Base-by-base conservation (phyloP, 805 yeast genomes). In the Sugiyamaella boreocaroliniensis region DNA sequence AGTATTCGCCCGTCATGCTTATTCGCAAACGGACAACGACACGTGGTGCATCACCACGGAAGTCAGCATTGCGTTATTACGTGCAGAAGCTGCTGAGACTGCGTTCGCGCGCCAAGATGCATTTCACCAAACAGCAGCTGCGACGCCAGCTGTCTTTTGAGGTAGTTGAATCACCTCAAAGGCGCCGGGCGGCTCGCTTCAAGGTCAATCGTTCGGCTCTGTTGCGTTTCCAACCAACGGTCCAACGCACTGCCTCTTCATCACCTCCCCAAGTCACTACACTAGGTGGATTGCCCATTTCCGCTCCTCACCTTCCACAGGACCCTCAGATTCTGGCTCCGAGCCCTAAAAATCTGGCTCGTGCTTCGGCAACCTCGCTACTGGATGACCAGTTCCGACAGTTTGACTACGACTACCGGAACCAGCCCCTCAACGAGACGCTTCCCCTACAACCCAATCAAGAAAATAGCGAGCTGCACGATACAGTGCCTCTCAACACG, bases 71-170 rank as follows among this genome's bases (percentile, higher is more conserved):
- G 10, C 46, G 57, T 4, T 34, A 48, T 41, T 55, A 52, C 20
- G 49, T 52, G 40, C 43, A 34, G 15, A 48, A 48, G 19, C 44
- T 57, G 20, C 53, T 55, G 32, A 51, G 58, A 14, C 29, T 43
- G 14, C 29, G 55, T 10, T 42, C 51, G 8, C 40, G 19, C 41
- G 47, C 52, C 12, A 48, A 45, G 45, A 42, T 47, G 46, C 29
- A 52, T 34, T 57, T 50, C 48, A 40, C 41, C 29, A 48, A 51
- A 43, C 19, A 40, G 14, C 48, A 51, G 12, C 53, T 57, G 26
- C 26, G 29, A 19, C 46, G 54, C 8, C 54, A 57, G 50, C 42
- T 50, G 26, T 57, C 60, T 2, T 57, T 57, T 40, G 58, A 55
- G 32, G 50, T 57, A n/a, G 29, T 45, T 2, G 56, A 55, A 14